These are phyloP conservation scores for Penicillium robsamsonii DNA, from an alignment of 495 filamentous ascomycete genomes.

Conservation along the genomic window DNA sequence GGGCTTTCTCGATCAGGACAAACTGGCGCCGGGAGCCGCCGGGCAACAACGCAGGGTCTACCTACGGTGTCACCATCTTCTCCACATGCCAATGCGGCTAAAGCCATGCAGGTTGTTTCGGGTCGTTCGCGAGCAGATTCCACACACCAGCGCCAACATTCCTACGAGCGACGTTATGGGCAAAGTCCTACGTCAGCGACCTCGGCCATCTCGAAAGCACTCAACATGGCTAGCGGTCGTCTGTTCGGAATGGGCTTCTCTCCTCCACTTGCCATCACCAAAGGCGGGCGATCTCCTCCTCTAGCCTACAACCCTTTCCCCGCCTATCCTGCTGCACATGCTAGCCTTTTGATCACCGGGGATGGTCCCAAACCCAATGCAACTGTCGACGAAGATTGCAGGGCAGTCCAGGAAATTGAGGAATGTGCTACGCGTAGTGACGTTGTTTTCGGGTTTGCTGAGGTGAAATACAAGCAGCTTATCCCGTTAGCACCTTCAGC, in stretches of 20 bases:
- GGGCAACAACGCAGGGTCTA: conserved; percentile 64
- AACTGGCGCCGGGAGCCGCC: conserved; percentile 56
- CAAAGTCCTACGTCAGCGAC: conserved; percentile 76
- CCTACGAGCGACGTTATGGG: conserved; percentile 76
- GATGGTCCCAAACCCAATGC: conserved; percentile 58
- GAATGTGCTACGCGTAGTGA: conserved; percentile 89
- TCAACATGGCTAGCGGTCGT: conserved; percentile 88
- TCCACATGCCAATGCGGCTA: conserved; percentile 43
- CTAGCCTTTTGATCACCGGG: conserved; percentile 58
- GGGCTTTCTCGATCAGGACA: conserved; percentile 38
- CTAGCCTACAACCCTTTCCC: conserved; percentile 79
- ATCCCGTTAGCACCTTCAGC: conserved; percentile 80
- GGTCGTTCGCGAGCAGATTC: conserved; percentile 60
- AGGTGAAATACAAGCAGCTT: conserved; percentile 97
- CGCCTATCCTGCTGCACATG: conserved; percentile 71
- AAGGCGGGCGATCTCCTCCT: conserved; percentile 68
- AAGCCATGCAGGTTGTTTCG: conserved; percentile 66
- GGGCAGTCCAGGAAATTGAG: conserved; percentile 76
- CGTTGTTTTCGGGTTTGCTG: conserved; percentile 93
- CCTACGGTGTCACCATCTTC: conserved; percentile 40
- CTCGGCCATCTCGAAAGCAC: conserved; percentile 88
- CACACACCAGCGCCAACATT: conserved; percentile 62
- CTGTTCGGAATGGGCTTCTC: conserved; percentile 74
- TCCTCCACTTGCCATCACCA: conserved; percentile 65
- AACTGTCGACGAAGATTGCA: conserved; percentile 75